Evolutionary conservation across 495 filamentous ascomycete species (phyloP).

Genomic region (Staphylotrichum longicolle): DNA sequence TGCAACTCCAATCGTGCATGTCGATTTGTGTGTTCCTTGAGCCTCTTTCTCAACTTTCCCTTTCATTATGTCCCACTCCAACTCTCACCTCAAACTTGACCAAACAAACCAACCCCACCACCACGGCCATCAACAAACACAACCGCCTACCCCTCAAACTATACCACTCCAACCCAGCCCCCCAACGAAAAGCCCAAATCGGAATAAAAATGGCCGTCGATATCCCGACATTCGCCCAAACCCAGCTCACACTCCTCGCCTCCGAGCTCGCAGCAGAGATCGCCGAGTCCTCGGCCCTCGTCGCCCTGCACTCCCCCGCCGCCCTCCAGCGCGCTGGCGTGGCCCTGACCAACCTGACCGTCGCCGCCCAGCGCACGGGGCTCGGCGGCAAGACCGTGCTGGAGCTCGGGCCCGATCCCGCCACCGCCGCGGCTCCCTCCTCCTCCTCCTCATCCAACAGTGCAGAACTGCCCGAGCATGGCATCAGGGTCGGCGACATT

Average conservation of each 20-base stretch:
- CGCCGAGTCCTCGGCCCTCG: conserved; percentile 65
- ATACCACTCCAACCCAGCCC: not conserved
- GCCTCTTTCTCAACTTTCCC: no score
- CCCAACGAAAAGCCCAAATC: not conserved
- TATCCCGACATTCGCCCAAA: conserved; percentile 71
- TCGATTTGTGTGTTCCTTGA: no score
- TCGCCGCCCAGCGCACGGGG: conserved; percentile 83
- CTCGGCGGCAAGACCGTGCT: conserved; percentile 83
- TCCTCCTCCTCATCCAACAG: not conserved
- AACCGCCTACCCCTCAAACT: not conserved
- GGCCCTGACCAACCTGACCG: conserved; percentile 74
- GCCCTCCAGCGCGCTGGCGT: conserved; percentile 81
- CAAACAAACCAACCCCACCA: not conserved
- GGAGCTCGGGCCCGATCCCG: conserved; percentile 73
- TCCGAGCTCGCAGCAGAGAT: conserved; percentile 79
- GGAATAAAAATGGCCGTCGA: conserved; percentile 35
- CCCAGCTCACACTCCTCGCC: conserved; percentile 74
- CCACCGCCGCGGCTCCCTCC: conserved; percentile 43
- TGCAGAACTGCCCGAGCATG: conserved; percentile 69
- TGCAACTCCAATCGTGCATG: no score
- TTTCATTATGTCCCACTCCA: not conserved
- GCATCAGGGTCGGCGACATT: conserved; percentile 82
- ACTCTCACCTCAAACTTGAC: not conserved
- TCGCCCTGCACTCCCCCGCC: conserved; percentile 66
- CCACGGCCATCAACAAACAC: not conserved